A percentile compares a stretch with the other conserved stretches of the same genome.
These are phyloP conservation scores for Hansenula sp. DNA, from an alignment of 1,139 yeast genomes.

Conservation along the genomic window DNA sequence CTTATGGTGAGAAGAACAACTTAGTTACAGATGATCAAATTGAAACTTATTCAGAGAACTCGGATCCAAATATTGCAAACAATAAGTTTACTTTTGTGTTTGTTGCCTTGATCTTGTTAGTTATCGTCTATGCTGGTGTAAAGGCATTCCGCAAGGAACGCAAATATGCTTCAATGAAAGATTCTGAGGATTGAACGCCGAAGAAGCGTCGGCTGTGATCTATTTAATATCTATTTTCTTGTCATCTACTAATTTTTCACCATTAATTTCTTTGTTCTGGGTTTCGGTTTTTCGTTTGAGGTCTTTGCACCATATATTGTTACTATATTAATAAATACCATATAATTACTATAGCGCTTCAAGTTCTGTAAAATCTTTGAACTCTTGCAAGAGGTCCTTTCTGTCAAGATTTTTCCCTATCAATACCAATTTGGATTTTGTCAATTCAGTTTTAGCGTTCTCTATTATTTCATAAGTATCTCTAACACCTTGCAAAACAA, in stretches of 20 bases:
- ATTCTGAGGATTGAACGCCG: conserved; percentile 10
- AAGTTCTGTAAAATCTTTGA: conserved; percentile 17
- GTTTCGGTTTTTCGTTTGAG: neutral
- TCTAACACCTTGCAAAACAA: conserved; percentile 87
- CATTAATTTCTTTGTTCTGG: neutral
- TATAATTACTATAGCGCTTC: no score
- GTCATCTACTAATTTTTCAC: neutral
- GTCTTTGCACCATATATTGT: neutral
- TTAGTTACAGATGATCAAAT: conserved; percentile 17
- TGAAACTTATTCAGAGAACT: conserved; percentile 20
- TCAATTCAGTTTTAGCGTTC: conserved; percentile 36
- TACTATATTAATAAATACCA: neutral
- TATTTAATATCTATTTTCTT: neutral
- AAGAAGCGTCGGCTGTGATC: no score
- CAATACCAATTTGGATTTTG: conserved; percentile 59
- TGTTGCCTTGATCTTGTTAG: conserved; percentile 10
- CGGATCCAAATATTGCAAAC: conserved; percentile 13
- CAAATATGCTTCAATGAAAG: conserved; percentile 23
- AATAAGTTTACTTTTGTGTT: conserved; percentile 18
- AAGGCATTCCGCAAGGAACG: conserved; percentile 4
- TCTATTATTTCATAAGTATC: conserved; percentile 82
- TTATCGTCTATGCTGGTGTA: conserved; percentile 4
- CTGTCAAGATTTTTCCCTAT: conserved; percentile 67
- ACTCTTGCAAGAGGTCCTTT: conserved; percentile 27
- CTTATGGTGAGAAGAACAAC: conserved; percentile 29